phyloP scores from a whole-genome alignment of 202 grass and related monocot species.

The Digitaria exilis region DNA sequence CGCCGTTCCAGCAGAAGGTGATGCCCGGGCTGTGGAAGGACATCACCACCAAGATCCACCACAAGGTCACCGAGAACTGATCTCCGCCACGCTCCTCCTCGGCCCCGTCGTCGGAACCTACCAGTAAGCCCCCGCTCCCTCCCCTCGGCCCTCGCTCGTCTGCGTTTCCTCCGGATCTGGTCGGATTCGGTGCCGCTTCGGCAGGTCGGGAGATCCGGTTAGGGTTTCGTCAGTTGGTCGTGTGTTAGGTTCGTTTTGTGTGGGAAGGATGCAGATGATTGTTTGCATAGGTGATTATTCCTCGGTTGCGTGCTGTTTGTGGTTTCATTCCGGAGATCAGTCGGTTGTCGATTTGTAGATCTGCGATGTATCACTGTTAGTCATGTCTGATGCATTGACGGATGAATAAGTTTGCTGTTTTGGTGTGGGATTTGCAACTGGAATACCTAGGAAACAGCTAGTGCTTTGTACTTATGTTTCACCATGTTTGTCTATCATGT shows the following conservation, averaged over 20 bases:
- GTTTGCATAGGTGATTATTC: not conserved
- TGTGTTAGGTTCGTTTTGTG: not conserved
- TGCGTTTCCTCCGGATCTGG: slow-evolving; percentile 5
- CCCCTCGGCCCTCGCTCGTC: no score
- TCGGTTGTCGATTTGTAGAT: not conserved
- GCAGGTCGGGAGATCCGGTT: not conserved
- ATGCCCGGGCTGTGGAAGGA: slow-evolving; percentile 99
- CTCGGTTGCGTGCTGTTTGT: not conserved
- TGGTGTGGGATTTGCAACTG: not conserved
- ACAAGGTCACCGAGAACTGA: slow-evolving; percentile 99
- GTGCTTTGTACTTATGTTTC: not conserved
- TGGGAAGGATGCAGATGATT: not conserved
- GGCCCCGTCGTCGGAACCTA: no score
- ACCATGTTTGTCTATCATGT: not conserved
- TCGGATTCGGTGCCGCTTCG: not conserved
- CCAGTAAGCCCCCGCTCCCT: no score
- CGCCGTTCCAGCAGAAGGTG: slow-evolving; percentile 99
- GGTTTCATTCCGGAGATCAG: not conserved
- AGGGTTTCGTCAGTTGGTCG: not conserved
- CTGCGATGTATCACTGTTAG: not conserved
- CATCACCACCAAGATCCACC: slow-evolving; percentile 94
- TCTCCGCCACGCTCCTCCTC: no score
- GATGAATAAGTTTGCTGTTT: no score
- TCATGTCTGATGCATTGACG: not conserved
- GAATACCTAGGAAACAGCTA: not conserved